A percentile compares a stretch with the other conserved stretches of the same genome.
Evolutionary conservation across 257 asterid species (phyloP).

Genomic region (Lithospermum erythrorhizon): DNA sequence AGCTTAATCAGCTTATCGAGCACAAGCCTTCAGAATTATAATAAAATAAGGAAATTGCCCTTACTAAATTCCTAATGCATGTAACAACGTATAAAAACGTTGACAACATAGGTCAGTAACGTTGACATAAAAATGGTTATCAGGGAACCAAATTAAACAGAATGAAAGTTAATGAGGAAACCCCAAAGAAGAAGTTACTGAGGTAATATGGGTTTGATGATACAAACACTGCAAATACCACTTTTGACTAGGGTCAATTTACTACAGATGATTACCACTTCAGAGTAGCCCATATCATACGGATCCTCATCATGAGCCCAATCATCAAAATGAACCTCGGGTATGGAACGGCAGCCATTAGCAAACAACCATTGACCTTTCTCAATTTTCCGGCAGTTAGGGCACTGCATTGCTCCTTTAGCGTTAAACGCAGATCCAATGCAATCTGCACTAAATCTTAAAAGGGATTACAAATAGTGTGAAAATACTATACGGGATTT

Average conservation of each 20-base stretch:
- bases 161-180: too few relatives aligned
- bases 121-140: too few relatives aligned
- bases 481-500: background rate
- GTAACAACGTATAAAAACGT: too few relatives aligned
- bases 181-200: too few relatives aligned
- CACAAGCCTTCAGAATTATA: too few relatives aligned
- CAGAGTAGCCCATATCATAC: slow-evolving; percentile 55
- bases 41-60: too few relatives aligned
- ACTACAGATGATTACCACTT: slow-evolving; percentile 34
- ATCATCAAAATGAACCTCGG: slow-evolving; percentile 67
- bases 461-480: too few relatives aligned
- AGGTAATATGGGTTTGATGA: background rate
- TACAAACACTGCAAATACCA: background rate
- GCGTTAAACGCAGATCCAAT: slow-evolving; percentile 77
- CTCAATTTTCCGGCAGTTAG: slow-evolving; percentile 79
- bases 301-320: slow-evolving; percentile 73
- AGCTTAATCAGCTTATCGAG: too few relatives aligned
- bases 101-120: too few relatives aligned
- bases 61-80: too few relatives aligned
- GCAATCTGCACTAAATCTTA: slow-evolving; percentile 42
- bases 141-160: too few relatives aligned
- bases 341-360: slow-evolving; percentile 50
- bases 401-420: slow-evolving; percentile 87
- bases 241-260: background rate
- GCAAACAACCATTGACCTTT: slow-evolving; percentile 84